Conservation (phyloP, 2,329 filamentous ascomycete genomes). For the Rhynchosporium graminicola region DNA sequence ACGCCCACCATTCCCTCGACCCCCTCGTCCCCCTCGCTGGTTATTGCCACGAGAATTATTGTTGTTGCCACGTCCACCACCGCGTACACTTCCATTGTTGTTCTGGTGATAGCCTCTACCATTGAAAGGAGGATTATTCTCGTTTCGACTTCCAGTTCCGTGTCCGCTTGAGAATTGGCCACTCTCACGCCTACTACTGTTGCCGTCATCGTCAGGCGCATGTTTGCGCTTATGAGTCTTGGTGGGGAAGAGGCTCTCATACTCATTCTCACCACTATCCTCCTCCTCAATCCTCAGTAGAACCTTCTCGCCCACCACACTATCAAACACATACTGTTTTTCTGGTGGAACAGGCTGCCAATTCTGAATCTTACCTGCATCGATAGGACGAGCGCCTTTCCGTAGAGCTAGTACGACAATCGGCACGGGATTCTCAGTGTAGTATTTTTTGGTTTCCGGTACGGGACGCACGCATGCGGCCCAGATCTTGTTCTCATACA, state of each 20-base stretch:
- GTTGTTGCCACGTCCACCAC: conserved; percentile 39
- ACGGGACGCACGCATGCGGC: conserved; percentile 78
- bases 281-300: conserved; percentile 79
- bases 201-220: conserved; percentile 54
- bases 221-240: conserved; percentile 64
- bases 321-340: conserved; percentile 75
- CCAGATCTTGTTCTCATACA: conserved; percentile 81
- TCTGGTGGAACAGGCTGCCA: conserved; percentile 78
- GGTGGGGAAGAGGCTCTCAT: conserved; percentile 62
- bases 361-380: conserved; percentile 77
- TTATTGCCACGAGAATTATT: conserved; percentile 41
- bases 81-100: conserved; percentile 40
- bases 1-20: conserved; percentile 45
- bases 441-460: conserved; percentile 63
- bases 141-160: neutral
- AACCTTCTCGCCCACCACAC: conserved; percentile 82
- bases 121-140: conserved; percentile 31
- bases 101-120: conserved; percentile 39
- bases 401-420: conserved; percentile 81
- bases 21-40: conserved; percentile 29
- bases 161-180: conserved; percentile 42
- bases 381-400: conserved; percentile 73
- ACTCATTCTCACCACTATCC: conserved; percentile 59
- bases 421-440: conserved; percentile 78
- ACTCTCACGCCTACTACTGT: conserved; percentile 33